Evolutionary conservation across 129 eudicot genomes (phyloP).

Genomic region (Helianthus annuus): DNA sequence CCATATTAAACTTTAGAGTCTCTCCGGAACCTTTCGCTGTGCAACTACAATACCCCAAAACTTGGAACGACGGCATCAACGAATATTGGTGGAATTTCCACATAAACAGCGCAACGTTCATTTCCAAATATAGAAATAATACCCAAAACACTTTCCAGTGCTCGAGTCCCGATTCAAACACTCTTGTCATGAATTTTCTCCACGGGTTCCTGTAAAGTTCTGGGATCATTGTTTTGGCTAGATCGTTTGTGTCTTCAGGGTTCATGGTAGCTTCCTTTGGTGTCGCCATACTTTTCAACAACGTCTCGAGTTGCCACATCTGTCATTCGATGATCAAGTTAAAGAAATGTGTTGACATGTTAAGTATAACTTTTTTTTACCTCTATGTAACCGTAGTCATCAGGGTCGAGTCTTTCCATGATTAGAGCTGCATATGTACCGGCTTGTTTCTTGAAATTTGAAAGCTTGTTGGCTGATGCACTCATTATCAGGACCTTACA

Average conservation of each 20-base stretch:
- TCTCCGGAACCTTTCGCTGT: conserved; percentile 66
- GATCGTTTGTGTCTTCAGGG: conserved; percentile 42
- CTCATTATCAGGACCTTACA: conserved; percentile 84
- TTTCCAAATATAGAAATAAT: conserved; percentile 45
- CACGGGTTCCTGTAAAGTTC: conserved; percentile 50
- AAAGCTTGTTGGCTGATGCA: conserved; percentile 93
- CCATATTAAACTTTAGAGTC: conserved; percentile 76
- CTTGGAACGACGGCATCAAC: conserved; percentile 36
- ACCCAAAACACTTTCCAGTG: conserved; percentile 83
- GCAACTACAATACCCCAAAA: conserved; percentile 65
- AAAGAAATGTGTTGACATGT: not conserved
- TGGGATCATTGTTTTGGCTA: conserved; percentile 92
- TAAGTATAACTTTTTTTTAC: conserved; percentile 32
- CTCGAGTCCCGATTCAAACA: conserved; percentile 52
- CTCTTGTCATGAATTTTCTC: conserved; percentile 40
- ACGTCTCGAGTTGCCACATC: conserved; percentile 99
- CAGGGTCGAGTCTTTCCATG: conserved; percentile 98
- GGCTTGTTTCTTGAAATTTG: conserved; percentile 76
- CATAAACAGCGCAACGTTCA: conserved; percentile 52
- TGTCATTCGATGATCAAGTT: conserved; percentile 30
- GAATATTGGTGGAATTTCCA: conserved; percentile 60
- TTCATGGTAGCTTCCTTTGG: conserved; percentile 36
- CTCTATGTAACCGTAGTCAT: conserved; percentile 82
- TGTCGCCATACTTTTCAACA: conserved; percentile 67
- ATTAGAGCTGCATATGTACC: conserved; percentile 80